Percentiles rank a stretch among this genome's conserved stretches.
These are phyloP conservation scores for Xylaria scruposa DNA, from an alignment of 495 filamentous ascomycete genomes.

Conservation along the genomic window DNA sequence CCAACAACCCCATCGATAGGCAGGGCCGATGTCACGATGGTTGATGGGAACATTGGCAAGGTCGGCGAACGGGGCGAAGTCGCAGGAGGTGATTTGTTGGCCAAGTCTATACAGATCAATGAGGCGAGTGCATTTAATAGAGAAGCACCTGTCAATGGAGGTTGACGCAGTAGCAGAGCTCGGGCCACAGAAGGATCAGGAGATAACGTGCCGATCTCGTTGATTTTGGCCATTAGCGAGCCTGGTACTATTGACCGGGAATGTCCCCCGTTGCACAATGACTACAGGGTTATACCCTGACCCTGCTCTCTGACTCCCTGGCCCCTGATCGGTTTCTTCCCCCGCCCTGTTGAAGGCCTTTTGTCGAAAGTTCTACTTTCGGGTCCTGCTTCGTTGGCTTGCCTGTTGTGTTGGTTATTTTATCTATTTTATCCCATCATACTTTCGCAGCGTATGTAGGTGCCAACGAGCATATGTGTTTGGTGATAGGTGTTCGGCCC, in stretches of 20 bases:
- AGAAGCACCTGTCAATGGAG: constrained; percentile 24
- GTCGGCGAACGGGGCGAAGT: constrained; percentile 26
- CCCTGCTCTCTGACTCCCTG: constrained; percentile 6
- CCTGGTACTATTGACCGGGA: constrained; percentile 31
- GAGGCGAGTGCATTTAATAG: constrained; percentile 25
- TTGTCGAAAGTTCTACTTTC: background rate
- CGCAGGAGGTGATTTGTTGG: constrained; percentile 17
- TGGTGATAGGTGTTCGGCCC: background rate
- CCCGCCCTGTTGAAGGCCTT: constrained; percentile 14
- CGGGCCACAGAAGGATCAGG: constrained; percentile 15
- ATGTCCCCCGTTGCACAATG: constrained; percentile 20
- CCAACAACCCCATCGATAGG: constrained; percentile 10
- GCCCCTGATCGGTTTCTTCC: constrained; percentile 15
- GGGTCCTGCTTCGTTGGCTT: constrained; percentile 2
- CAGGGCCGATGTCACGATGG: constrained; percentile 18
- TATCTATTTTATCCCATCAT: constrained; percentile 10
- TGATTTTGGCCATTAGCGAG: constrained; percentile 26
- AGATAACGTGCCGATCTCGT: constrained; percentile 23
- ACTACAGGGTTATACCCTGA: constrained; percentile 20
- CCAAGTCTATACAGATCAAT: constrained; percentile 16
- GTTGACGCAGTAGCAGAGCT: constrained; percentile 21
- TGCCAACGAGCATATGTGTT: background rate
- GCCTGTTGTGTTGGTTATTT: constrained; percentile 13
- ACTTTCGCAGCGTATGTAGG: background rate
- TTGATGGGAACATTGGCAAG: constrained; percentile 22